phyloP scores from a whole-genome alignment of 106 monocot genomes.

The Dendrobium catenatum region DNA sequence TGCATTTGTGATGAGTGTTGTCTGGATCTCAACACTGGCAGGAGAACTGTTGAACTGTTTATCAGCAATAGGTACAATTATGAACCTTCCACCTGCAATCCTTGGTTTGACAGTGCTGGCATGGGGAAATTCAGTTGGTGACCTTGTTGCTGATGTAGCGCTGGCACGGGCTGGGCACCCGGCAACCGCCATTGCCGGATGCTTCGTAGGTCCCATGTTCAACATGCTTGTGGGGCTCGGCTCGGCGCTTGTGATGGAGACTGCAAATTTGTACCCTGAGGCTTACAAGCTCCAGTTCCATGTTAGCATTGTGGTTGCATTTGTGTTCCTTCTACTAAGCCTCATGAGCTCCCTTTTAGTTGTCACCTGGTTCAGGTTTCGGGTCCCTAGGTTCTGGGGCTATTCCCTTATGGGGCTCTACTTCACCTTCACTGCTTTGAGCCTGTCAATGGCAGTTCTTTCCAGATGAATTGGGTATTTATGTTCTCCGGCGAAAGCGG shows the following conservation, averaged over 20 bases:
- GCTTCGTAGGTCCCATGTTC: conserved; percentile 98
- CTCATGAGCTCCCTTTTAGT: conserved; percentile 87
- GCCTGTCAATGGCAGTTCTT: conserved; percentile 46
- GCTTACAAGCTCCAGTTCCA: conserved; percentile 69
- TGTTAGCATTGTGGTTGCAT: conserved; percentile 73
- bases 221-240: conserved; percentile 95
- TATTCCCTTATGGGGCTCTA: conserved; percentile 85
- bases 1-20: conserved; percentile 84
- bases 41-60: conserved; percentile 81
- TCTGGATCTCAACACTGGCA: conserved; percentile 96
- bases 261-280: conserved; percentile 49
- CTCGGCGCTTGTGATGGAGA: conserved; percentile 57
- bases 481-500: neutral
- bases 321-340: conserved; percentile 85
- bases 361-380: conserved; percentile 81
- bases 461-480: conserved; percentile 15
- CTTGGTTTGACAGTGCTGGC: conserved; percentile 90
- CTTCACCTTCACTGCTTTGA: conserved; percentile 58
- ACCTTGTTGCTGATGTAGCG: conserved; percentile 87
- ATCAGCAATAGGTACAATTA: conserved; percentile 44
- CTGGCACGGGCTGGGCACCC: conserved; percentile 81
- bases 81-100: conserved; percentile 68
- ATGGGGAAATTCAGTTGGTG: conserved; percentile 95
- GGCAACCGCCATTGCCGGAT: conserved; percentile 85
- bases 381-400: conserved; percentile 89